Evolutionary conservation across 2,329 filamentous ascomycete species (phyloP), one percentile per base, ranked within the genome.

Genomic region (Sporothrix globosa): DNA sequence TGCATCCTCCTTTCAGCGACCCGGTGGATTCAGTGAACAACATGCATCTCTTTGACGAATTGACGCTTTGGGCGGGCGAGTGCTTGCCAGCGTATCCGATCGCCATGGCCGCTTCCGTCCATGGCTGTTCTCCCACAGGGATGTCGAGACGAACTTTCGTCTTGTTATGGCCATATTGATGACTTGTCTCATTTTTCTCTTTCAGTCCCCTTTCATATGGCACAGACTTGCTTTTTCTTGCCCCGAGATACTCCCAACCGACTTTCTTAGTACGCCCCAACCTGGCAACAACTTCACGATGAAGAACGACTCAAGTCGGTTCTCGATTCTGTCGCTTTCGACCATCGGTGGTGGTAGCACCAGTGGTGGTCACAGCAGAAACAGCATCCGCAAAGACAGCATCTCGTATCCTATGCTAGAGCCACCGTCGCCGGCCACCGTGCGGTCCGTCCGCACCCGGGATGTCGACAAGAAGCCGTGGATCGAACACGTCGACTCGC

Each of bases 381-480:
- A n/a, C 13, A 21, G 21, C 67, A 66, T 69, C 21, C 67, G 70
- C 44, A 71, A 71, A 48, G 67, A 69, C 14, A 41, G 27, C 67
- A 71, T 71, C 21, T 71, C 70, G 4, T 69, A 69, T 5, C 70
- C 70, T 0, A 41, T 58, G 41, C 67, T 30, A 11, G 24, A 44
- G 24, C 53, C 60, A 5, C 56, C 50, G 9, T 30, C 58, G 10
- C 58, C 53, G 1, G 30, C 44, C 1, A n/a, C 61, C 1, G 50
- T 73, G 2, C 67, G 69, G 11, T 69, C 71, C 4, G 56, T 71
- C 4, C 67, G 67, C 39, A 69, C 71, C 41, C 50, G 39, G 1
- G 71, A 50, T 4, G 56, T 68, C 2, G 69, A 71, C 17, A 71
- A 72, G 44, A 70, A 52, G 27, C 69, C 70, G 1, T 21, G 63